Evolutionary conservation across 208 protist species (phyloP), one percentile per base, ranked within the genome.

Genomic region (Acanthamoeba castellanii): DNA sequence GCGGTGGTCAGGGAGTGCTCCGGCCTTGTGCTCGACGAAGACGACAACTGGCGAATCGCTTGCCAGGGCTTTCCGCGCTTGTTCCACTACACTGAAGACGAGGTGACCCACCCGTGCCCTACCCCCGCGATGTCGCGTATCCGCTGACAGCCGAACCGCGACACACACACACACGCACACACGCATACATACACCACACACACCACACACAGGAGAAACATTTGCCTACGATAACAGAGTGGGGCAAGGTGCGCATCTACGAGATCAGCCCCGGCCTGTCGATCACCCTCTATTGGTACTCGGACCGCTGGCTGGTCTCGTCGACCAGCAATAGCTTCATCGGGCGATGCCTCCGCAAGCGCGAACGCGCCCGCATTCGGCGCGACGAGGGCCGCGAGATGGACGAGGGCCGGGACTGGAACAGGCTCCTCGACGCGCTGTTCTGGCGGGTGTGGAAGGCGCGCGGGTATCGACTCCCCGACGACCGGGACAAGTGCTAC

Each of bases 31-130:
- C 37, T 78, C 14, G 70, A 78, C n/a, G 70, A 78, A n/a, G 70
- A 78, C 37, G 30, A 34, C 70, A 20, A 78, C 14, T 78, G 70
- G 70, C 70, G 37, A 45, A 30, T 78, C 37, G 70, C 20, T 42
- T 30, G 30, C 9, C n/a, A 25, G 9, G 70, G 70, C 7, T 78
- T 78, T n/a, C 70, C 70, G 30, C 70, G 70, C 37, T 45, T 78
- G 70, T 78, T 78, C 20, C 70, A 78, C 37, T 78, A 78, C 70
- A 78, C 25, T n/a, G 70, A 78, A 34, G 70, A 78, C n/a, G 70
- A 78, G 70, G 70, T 78, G 11, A 2, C 8, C 70, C 59, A n/a
- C 7, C 55, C 20, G 11, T 61, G 32, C 66, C 37, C 70, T 78
- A 1, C 11, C 20, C 14, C 30, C 9, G 2, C 5, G 8, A 0